A percentile compares a stretch with the other conserved stretches of the same genome.
Conservation (phyloP, 345 rosid genomes). For the Mangifera indica region DNA sequence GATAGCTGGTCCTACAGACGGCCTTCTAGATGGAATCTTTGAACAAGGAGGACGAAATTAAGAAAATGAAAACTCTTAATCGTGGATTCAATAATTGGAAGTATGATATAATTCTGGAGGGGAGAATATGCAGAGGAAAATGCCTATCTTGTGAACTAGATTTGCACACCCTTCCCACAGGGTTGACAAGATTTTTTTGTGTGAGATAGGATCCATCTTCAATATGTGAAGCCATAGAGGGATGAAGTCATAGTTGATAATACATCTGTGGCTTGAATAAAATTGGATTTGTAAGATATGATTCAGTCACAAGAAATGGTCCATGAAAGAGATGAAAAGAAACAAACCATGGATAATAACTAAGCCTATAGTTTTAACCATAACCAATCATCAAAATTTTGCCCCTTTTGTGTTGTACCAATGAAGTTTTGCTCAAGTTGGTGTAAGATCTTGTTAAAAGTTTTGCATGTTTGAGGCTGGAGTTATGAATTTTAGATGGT, state of each 20-base stretch:
- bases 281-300: too few relatives aligned
- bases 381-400: background rate
- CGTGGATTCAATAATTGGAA: background rate
- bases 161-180: conserved; percentile 3
- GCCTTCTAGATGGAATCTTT: conserved; percentile 26
- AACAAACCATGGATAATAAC: background rate
- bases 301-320: too few relatives aligned
- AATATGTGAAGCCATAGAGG: background rate
- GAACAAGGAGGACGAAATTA: conserved; percentile 12
- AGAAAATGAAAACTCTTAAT: background rate
- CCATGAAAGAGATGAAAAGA: conserved; percentile 14
- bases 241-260: conserved; percentile 27
- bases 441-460: background rate
- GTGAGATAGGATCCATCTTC: conserved; percentile 4
- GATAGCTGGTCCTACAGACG: conserved; percentile 9
- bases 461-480: background rate
- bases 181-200: conserved; percentile 20
- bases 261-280: conserved; percentile 34
- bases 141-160: conserved; percentile 29
- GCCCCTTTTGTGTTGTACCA: background rate
- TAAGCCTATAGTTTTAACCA: background rate
- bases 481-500: background rate
- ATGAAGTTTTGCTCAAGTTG: conserved; percentile 4
- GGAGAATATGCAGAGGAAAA: conserved; percentile 21
- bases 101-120: background rate